Percentiles rank a stretch among this genome's conserved stretches.
These are phyloP conservation scores for Picea glauca DNA, from an alignment of 75 land plant species.

Conservation along the genomic window DNA sequence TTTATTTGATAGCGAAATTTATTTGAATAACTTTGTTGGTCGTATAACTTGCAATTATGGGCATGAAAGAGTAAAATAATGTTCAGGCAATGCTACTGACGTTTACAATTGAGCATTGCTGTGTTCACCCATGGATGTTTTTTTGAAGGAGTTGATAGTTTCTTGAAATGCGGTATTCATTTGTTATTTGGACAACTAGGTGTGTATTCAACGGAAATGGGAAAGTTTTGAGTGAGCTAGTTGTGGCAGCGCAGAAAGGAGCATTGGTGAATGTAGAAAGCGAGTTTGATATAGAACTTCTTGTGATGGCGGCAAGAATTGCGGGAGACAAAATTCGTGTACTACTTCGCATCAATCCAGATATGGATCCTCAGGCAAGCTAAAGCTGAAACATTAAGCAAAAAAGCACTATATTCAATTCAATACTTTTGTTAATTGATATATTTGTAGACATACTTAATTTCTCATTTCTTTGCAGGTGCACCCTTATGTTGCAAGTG, in stretches of 20 bases:
- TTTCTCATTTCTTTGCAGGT: conserved; percentile 40
- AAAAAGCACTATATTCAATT: neutral
- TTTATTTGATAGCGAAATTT: neutral
- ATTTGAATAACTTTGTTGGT: neutral
- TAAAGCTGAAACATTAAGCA: conserved; percentile 2
- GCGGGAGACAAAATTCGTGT: conserved; percentile 73
- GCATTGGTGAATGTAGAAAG: conserved; percentile 92
- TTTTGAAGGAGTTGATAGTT: neutral
- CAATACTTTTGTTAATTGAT: neutral
- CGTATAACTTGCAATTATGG: neutral
- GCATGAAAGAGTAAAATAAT: neutral
- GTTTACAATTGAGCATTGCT: neutral
- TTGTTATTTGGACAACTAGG: conserved; percentile 29
- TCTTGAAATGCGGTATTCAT: neutral
- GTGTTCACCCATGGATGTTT: neutral
- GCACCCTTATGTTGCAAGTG: conserved; percentile 94
- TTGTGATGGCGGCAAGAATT: conserved; percentile 65
- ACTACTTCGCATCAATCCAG: conserved; percentile 88
- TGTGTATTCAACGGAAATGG: conserved; percentile 98
- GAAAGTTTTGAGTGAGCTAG: conserved; percentile 79
- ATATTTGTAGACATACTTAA: neutral
- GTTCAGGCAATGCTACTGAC: neutral
- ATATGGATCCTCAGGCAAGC: conserved; percentile 92
- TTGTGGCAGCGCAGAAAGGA: conserved; percentile 78
- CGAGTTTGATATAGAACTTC: conserved; percentile 87